Base-by-base conservation (phyloP, 1,284 basidiomycete genomes). In the Amylostereum chailletii region DNA sequence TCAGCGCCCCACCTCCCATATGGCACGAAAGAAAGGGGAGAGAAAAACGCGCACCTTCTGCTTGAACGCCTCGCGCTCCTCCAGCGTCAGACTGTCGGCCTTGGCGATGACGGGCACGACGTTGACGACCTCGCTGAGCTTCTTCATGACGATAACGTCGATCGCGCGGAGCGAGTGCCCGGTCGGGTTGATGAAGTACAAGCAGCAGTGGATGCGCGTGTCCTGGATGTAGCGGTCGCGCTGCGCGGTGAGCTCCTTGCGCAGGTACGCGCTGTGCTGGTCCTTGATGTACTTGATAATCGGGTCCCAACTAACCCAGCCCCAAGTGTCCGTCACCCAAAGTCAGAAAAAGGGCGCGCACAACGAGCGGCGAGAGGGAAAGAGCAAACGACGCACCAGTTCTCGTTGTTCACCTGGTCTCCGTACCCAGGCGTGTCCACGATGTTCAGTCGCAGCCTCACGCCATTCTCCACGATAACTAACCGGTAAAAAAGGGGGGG, bases 241-340 rank as follows among this genome's bases (percentile, higher is more conserved):
- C 88, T 94, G 94, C 4, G 96, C 95, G 3, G 96, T 99, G 55
- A 99, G 79, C 75, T 99, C 95, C 74, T 99, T 99, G 67, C 96
- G 89, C 51, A 99, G 83, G 72, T 98, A 99, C 43, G 94, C 92
- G 63, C 90, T 94, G 75, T 99, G 95, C 68, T 99, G 95, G 76
- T 99, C 96, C 73, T 94, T 90, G 72, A 97, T 98, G 71, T 98
- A 96, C 72, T 96, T 96, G 68, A 98, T 80, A 61, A 98, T 97
- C 32, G 95, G 90, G 64, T 99, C 95, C 95, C 95, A 99, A 79
- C 90, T 92, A 52, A 11, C 40, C 10, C 10, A 42, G 26, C 7
- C 10, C 7, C 40, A 7, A 42, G 40, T 42, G 7, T 11, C 19
- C 19, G 1, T 19, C 19, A 19, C 19, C 19, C 19, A 19, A 19